A percentile compares a stretch with the other conserved stretches of the same genome.
Conservation (phyloP, 139 green algal species). For the Picochlorum sp. region DNA sequence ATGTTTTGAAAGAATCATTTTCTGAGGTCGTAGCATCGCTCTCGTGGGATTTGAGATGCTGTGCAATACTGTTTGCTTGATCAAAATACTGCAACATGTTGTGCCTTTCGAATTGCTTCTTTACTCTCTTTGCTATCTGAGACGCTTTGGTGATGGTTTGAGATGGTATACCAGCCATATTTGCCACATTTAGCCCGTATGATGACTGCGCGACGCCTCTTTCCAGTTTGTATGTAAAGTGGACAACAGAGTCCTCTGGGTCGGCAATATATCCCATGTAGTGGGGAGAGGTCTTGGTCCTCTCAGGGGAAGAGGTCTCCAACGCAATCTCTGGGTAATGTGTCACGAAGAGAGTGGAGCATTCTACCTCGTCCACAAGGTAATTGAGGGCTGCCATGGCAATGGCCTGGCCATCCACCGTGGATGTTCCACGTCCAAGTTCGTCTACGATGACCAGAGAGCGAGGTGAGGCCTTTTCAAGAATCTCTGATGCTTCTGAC, state of each 20-base stretch:
- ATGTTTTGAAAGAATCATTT: too few relatives aligned
- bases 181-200: slow-evolving; percentile 86
- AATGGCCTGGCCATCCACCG: slow-evolving; percentile 17
- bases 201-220: slow-evolving; percentile 54
- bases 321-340: slow-evolving; percentile 54
- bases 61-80: too few relatives aligned
- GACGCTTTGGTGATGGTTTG: too few relatives aligned
- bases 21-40: too few relatives aligned
- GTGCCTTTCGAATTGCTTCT: too few relatives aligned
- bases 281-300: slow-evolving; percentile 12
- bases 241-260: slow-evolving; percentile 34
- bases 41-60: too few relatives aligned
- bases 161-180: slow-evolving; percentile 61
- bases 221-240: slow-evolving; percentile 81
- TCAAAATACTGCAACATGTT: too few relatives aligned
- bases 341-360: slow-evolving; percentile 66
- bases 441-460: slow-evolving; percentile 13
- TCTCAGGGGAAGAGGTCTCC: slow-evolving; percentile 6
- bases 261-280: slow-evolving; percentile 35
- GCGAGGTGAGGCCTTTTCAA: slow-evolving; percentile 44
- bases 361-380: slow-evolving; percentile 23
- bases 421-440: slow-evolving; percentile 26
- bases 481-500: slow-evolving; percentile 59
- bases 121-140: too few relatives aligned
- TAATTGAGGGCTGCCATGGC: slow-evolving; percentile 46